Evolutionary conservation across 2,329 filamentous ascomycete genomes (phyloP).

Genomic region (Ophiostoma tasmaniense): DNA sequence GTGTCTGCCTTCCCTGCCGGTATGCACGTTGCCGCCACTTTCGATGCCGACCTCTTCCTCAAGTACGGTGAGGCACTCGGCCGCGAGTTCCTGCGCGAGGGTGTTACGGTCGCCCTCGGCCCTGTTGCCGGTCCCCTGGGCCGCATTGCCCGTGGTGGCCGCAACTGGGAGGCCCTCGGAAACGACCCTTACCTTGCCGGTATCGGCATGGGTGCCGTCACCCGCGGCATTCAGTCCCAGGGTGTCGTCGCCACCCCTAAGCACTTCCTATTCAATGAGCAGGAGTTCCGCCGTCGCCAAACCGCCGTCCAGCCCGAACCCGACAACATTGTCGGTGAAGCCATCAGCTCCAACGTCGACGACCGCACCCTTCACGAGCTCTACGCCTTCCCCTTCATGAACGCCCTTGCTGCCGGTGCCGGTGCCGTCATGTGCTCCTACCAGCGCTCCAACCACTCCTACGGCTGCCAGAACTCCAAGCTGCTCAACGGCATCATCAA

Average conservation of each 20-base stretch:
- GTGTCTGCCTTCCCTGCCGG: conserved; percentile 53
- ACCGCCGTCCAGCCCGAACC: conserved; percentile 21
- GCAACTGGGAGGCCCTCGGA: conserved; percentile 48
- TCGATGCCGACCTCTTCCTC: conserved; percentile 58
- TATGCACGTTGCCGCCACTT: conserved; percentile 61
- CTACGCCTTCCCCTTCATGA: conserved; percentile 59
- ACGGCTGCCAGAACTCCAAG: conserved; percentile 65
- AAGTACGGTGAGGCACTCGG: conserved; percentile 60
- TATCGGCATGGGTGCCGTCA: conserved; percentile 25
- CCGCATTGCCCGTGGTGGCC: conserved; percentile 52
- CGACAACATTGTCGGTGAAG: conserved; percentile 33
- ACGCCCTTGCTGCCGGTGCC: conserved; percentile 49
- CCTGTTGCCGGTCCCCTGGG: conserved; percentile 50
- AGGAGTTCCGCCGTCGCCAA: conserved; percentile 42
- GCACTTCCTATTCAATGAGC: conserved; percentile 53
- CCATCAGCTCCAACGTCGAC: conserved; percentile 54
- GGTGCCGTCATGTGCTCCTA: conserved; percentile 60
- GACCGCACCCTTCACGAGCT: conserved; percentile 57
- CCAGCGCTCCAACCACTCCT: conserved; percentile 63
- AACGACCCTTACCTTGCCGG: conserved; percentile 29
- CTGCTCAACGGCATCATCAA: conserved; percentile 61
- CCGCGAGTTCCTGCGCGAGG: conserved; percentile 57
- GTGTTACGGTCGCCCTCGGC: conserved; percentile 62
- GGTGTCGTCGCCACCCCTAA: conserved; percentile 73
- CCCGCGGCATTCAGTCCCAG: conserved; percentile 25